These are phyloP conservation scores for Penicillium hesseltinei DNA, from an alignment of 2,329 filamentous ascomycete species.

Conservation along the genomic window DNA sequence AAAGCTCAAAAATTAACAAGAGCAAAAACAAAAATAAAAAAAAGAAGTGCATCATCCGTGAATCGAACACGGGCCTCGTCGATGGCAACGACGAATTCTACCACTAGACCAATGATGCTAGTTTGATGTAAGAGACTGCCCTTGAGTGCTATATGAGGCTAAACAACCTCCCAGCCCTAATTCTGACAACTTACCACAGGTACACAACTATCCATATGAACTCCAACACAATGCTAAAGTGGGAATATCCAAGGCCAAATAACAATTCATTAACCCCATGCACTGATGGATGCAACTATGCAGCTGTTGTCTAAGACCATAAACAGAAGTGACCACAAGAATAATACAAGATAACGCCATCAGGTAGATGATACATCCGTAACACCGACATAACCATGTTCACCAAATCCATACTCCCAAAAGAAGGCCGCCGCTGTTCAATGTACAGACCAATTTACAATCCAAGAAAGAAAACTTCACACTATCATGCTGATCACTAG, in stretches of 20 bases:
- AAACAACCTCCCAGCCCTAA: fast-evolving
- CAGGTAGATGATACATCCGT: slow-evolving; percentile 6
- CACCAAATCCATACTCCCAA: not conserved
- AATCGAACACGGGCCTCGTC: slow-evolving; percentile 50
- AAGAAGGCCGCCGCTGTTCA: slow-evolving; percentile 8
- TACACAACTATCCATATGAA: not conserved
- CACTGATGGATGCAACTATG: slow-evolving; percentile 18
- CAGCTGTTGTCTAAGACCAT: slow-evolving; percentile 12
- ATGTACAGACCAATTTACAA: slow-evolving; percentile 7
- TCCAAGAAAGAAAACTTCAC: not conserved
- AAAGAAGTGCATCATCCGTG: slow-evolving; percentile 38
- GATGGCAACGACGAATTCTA: slow-evolving; percentile 49
- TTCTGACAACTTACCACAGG: no score
- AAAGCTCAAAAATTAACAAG: not conserved
- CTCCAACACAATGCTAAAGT: not conserved
- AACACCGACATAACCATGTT: slow-evolving; percentile 14
- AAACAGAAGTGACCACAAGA: slow-evolving; percentile 1
- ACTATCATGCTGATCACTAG: not conserved
- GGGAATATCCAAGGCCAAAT: not conserved
- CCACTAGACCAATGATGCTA: slow-evolving; percentile 47
- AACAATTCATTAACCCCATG: slow-evolving; percentile 16
- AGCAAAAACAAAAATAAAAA: not conserved
- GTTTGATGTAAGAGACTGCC: slow-evolving; percentile 2
- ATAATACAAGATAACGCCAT: slow-evolving; percentile 17
- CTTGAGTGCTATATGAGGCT: not conserved